Evolutionary conservation across 2,329 filamentous ascomycete genomes (phyloP).

Genomic region (Albifimbria verrucaria): DNA sequence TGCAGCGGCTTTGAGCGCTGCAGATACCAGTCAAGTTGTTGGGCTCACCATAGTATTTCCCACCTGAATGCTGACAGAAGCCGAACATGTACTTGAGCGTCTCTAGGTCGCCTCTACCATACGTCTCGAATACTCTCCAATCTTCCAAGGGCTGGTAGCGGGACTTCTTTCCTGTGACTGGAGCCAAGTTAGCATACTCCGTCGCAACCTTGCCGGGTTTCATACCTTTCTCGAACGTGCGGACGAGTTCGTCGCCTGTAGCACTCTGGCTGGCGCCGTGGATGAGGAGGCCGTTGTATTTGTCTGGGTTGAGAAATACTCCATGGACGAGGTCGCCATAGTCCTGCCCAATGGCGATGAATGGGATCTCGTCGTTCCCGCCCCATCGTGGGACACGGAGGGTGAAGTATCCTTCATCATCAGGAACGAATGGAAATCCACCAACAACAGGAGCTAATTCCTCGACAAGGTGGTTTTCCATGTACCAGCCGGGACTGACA

Average conservation of each 20-base stretch:
- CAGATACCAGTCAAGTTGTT: constrained; percentile 22
- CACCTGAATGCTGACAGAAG: constrained; percentile 30
- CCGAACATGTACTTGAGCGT: constrained; percentile 33
- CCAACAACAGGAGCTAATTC: constrained; percentile 33
- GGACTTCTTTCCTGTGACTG: constrained; percentile 27
- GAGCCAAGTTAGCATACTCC: constrained; percentile 3
- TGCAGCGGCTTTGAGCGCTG: constrained; percentile 19
- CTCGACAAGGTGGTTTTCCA: constrained; percentile 36
- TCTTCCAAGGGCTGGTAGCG: constrained; percentile 26
- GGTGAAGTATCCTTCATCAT: constrained; percentile 33
- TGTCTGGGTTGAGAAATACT: constrained; percentile 34
- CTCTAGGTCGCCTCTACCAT: constrained; percentile 27
- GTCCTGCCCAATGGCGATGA: constrained; percentile 36
- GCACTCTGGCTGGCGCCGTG: constrained; percentile 34
- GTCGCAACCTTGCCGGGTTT: not conserved
- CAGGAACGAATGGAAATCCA: constrained; percentile 34
- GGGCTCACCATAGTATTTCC: constrained; percentile 26
- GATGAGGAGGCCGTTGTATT: constrained; percentile 31
- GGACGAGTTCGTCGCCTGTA: constrained; percentile 24
- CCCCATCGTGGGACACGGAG: constrained; percentile 35
- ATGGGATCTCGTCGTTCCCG: constrained; percentile 31
- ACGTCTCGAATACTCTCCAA: constrained; percentile 29
- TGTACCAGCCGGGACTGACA: constrained; percentile 37
- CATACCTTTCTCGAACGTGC: constrained; percentile 28
- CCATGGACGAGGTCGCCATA: constrained; percentile 44